These are phyloP conservation scores for Aspergillus cristatus DNA, from an alignment of 495 filamentous ascomycete species.

Conservation along the genomic window DNA sequence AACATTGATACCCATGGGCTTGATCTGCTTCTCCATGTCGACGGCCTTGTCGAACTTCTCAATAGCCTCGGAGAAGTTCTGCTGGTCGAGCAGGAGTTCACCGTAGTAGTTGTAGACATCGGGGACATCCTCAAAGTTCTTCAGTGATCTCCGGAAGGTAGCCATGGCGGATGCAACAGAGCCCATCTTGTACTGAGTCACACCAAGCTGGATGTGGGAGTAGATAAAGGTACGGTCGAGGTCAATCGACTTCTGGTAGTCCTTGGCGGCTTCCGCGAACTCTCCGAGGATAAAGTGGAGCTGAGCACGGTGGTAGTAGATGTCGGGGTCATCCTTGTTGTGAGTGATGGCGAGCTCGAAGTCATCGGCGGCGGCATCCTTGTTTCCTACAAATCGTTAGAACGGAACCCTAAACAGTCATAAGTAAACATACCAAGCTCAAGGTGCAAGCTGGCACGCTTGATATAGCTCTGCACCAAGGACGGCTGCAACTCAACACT, in stretches of 20 bases:
- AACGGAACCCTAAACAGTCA: background rate
- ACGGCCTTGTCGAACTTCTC: slow-evolving; percentile 97
- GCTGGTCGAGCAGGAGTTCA: slow-evolving; percentile 94
- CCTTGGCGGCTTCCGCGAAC: slow-evolving; percentile 86
- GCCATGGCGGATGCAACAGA: slow-evolving; percentile 97
- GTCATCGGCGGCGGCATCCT: slow-evolving; percentile 77
- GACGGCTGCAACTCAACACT: slow-evolving; percentile 81
- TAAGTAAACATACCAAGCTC: slow-evolving; percentile 63
- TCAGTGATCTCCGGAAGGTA: slow-evolving; percentile 92
- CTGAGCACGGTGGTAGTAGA: slow-evolving; percentile 98
- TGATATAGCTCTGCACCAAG: slow-evolving; percentile 95
- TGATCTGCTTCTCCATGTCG: slow-evolving; percentile 92
- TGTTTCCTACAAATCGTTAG: slow-evolving; percentile 52
- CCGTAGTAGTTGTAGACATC: slow-evolving; percentile 99
- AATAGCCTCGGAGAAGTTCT: slow-evolving; percentile 89
- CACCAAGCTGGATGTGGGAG: slow-evolving; percentile 98
- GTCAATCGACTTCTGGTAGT: slow-evolving; percentile 99
- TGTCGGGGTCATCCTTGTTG: slow-evolving; percentile 86
- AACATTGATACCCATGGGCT: slow-evolving; percentile 93
- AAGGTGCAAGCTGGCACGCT: slow-evolving; percentile 94
- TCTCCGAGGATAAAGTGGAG: slow-evolving; percentile 96
- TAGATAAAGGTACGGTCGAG: slow-evolving; percentile 94
- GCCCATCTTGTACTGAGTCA: slow-evolving; percentile 99
- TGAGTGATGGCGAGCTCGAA: slow-evolving; percentile 79
- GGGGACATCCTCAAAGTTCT: slow-evolving; percentile 93